Evolutionary conservation across 225 moss, liverwort and hornwort genomes (phyloP).

Genomic region (Polytrichum commune): DNA sequence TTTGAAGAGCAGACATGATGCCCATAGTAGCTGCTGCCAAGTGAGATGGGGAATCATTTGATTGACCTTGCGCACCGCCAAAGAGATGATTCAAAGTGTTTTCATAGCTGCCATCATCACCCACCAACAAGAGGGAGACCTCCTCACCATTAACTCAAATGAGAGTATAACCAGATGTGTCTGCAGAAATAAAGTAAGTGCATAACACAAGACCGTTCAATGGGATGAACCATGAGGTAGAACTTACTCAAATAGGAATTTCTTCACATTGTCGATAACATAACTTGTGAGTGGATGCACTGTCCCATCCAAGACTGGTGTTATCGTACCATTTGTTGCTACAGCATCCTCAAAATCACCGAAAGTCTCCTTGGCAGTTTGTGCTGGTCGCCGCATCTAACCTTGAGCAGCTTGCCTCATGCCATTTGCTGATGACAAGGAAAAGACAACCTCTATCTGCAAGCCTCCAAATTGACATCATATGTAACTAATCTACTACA

Average conservation of each 20-base stretch:
- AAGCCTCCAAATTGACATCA: background rate
- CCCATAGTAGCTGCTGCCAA: conserved; percentile 71
- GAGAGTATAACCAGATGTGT: too few relatives aligned
- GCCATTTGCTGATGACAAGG: conserved; percentile 50
- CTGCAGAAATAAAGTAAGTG: background rate
- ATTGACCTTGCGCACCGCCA: conserved; percentile 33
- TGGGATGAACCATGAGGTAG: too few relatives aligned
- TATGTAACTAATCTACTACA: too few relatives aligned
- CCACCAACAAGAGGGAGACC: background rate
- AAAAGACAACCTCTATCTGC: conserved; percentile 69
- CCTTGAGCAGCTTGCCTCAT: conserved; percentile 58
- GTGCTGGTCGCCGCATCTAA: conserved; percentile 58
- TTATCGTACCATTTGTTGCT: conserved; percentile 80
- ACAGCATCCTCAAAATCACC: conserved; percentile 79
- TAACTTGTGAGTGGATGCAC: too few relatives aligned
- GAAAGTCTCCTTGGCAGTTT: conserved; percentile 68
- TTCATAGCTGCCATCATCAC: conserved; percentile 54
- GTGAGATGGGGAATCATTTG: conserved; percentile 33
- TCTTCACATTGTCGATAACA: conserved; percentile 91
- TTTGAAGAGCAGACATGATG: conserved; percentile 74
- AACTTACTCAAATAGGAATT: conserved; percentile 79
- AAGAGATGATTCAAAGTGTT: conserved; percentile 71
- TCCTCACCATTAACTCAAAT: too few relatives aligned
- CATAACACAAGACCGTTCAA: background rate
- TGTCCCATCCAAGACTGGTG: too few relatives aligned